A percentile compares a stretch with the other conserved stretches of the same genome.
These are phyloP conservation scores for Litchi chinensis DNA, from an alignment of 345 rosid genomes.

Conservation along the genomic window DNA sequence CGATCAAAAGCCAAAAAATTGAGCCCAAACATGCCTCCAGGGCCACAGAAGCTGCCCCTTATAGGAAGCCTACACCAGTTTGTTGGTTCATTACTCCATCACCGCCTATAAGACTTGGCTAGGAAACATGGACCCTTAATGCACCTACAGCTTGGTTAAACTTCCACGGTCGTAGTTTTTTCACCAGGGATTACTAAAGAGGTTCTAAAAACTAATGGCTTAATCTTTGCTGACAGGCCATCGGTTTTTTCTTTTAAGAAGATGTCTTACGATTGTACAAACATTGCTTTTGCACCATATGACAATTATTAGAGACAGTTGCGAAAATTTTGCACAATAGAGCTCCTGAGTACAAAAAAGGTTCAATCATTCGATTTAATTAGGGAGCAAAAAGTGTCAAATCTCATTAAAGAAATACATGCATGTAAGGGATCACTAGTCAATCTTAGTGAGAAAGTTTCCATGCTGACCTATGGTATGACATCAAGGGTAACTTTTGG, in stretches of 20 bases:
- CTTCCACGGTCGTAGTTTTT: too few relatives aligned
- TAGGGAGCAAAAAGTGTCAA: too few relatives aligned
- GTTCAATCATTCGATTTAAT: conserved; percentile 17
- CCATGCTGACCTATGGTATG: conserved; percentile 26
- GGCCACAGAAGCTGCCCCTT: conserved; percentile 31
- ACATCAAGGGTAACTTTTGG: conserved; percentile 39
- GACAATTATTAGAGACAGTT: conserved; percentile 29
- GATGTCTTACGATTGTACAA: too few relatives aligned
- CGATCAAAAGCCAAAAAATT: background rate
- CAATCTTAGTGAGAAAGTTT: conserved; percentile 28
- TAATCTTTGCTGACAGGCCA: too few relatives aligned
- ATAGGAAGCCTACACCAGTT: conserved; percentile 34
- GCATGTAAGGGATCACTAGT: background rate
- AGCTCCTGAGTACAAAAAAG: conserved; percentile 26
- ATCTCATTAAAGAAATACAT: background rate
- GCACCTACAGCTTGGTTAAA: conserved; percentile 34
- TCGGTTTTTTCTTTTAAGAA: too few relatives aligned
- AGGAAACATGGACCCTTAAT: conserved; percentile 27
- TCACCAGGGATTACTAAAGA: too few relatives aligned
- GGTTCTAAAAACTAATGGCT: too few relatives aligned
- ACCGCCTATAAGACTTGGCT: conserved; percentile 17
- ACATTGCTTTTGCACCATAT: conserved; percentile 27
- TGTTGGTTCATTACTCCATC: conserved; percentile 12
- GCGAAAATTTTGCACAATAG: conserved; percentile 19
- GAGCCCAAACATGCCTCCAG: conserved; percentile 25